Evolutionary conservation across 306 rosid species (phyloP), one percentile per base, ranked within the genome.

Genomic region (Cicer cuneatum): DNA sequence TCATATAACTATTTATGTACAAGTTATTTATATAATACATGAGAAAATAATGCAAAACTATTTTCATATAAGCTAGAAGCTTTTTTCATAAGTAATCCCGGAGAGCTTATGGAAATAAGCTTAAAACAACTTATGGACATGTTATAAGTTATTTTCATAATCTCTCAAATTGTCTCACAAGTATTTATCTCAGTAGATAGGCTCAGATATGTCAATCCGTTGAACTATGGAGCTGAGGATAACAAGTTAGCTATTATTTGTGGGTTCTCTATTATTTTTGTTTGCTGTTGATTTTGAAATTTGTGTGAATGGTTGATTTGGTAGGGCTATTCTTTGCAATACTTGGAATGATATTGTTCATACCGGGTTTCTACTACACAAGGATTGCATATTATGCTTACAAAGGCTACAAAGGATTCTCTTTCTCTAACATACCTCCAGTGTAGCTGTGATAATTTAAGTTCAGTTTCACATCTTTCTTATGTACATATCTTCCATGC

Each of bases 321-420:
- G 60, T 84, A 94, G 99, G 99, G 37, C 45, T 90, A n/a, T 92
- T 95, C 84, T 95, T 95, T 80, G 96, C 99, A 41, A 72, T 86
- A 60, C 86, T 95, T 63, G 99, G 99, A 60, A 69, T 65, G 81
- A 9, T 95, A 65, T 78, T 95, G 90, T 95, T 95, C 89, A 89
- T 95, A 66, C 99, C 99, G 58, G 98, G 99, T 0, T 95, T 84
- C 83, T 95, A 95, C 81, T 95, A 95, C 87, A 95, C 99, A 9
- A 78, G 98, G 89, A 92, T 95, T 83, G 99, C 99, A 10, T 95
- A 95, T 71, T 95, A 89, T 84, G 99, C 99, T 75, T 95, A 92
- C 72, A 95, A 92, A 75, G 99, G 99, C 15, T 95, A 92, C 89
- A 86, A 90, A 70, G 98, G 98, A 7, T 95, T 95, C 87, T 95